A percentile compares a stretch with the other conserved stretches of the same genome.
Evolutionary conservation across 2,329 filamentous ascomycete genomes (phyloP).

Genomic region (Teratosphaeria viscida): DNA sequence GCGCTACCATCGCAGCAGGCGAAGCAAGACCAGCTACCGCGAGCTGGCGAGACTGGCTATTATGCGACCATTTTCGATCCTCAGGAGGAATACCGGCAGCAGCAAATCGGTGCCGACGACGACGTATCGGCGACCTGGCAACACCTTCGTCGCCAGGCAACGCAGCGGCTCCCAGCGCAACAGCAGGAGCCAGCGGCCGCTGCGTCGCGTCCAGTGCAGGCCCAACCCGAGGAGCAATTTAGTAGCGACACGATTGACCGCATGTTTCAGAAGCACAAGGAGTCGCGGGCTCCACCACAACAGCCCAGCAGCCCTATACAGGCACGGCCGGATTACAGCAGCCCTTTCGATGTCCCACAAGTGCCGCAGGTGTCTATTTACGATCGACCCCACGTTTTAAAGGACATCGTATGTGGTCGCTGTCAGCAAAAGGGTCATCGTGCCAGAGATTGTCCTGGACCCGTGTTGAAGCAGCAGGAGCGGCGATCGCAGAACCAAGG

Average conservation of each 20-base stretch:
- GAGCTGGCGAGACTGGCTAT: conserved; percentile 9
- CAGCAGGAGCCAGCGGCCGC: conserved; percentile 2
- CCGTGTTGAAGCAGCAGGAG: conserved; percentile 1
- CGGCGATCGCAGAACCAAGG: conserved; percentile 5
- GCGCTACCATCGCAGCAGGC: neutral
- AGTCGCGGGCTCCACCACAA: neutral
- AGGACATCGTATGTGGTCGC: conserved; percentile 6
- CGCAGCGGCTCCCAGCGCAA: conserved; percentile 1
- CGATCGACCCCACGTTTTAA: too few relatives aligned
- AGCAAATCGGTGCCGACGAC: conserved; percentile 3
- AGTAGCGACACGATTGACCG: neutral
- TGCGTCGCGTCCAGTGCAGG: neutral
- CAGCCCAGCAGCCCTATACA: neutral
- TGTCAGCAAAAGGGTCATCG: conserved; percentile 12
- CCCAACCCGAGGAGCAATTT: neutral
- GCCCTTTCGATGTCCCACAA: neutral
- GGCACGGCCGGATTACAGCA: neutral
- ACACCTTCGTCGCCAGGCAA: conserved; percentile 12
- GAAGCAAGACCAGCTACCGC: neutral
- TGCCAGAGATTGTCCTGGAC: conserved; percentile 10
- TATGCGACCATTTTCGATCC: conserved; percentile 12
- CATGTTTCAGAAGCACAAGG: neutral
- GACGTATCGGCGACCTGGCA: conserved; percentile 15
- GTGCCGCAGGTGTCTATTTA: neutral
- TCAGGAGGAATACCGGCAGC: conserved; percentile 6